Evolutionary conservation across 1,139 yeast genomes (phyloP), one percentile per base, ranked within the genome.

Genomic region (Hansenula sp.): DNA sequence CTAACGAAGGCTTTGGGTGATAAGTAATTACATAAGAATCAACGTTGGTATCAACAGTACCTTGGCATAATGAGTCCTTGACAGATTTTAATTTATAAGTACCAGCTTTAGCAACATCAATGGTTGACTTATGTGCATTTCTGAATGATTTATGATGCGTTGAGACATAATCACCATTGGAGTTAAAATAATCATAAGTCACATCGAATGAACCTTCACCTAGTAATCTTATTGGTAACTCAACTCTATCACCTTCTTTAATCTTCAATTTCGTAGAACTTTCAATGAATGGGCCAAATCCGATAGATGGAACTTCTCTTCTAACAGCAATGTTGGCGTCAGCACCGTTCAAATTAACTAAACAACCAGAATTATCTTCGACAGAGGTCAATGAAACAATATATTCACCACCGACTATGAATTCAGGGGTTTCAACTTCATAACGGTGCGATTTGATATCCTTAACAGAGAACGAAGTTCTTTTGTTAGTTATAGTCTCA

Each of bases 331-430:
- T 68, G 27, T 66, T 72, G 18, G 84, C 79, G 45, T 77, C 83
- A 33, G 79, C 77, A 31, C 75, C 77, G 30, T 72, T 72, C 45
- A 84, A 66, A n/a, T 79, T 79, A 12, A 87, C 90, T 15, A 76
- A 70, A 66, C 99, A 93, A 1, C 83, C 81, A 27, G 85, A 77
- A 12, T 78, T 75, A 60, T 94, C 99, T 32, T 72, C 74, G 5
- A 88, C 77, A 12, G 86, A 76, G 2, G 78, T 74, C 47, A 94
- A 61, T 2, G 79, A 69, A 1, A 93, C 64, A 15, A 77, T 74
- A 59, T 80, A 89, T 18, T 76, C 72, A 12, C 96, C 96, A 16
- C 96, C 96, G 16, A 69, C 65, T 2, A 65, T 63, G 46, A 84
- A 70, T 1, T 64, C 53, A 1, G 89, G 84, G 0, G 90, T 77